These are phyloP conservation scores for Verticillium dahliae DNA, from an alignment of 2,329 filamentous ascomycete genomes.

Conservation along the genomic window DNA sequence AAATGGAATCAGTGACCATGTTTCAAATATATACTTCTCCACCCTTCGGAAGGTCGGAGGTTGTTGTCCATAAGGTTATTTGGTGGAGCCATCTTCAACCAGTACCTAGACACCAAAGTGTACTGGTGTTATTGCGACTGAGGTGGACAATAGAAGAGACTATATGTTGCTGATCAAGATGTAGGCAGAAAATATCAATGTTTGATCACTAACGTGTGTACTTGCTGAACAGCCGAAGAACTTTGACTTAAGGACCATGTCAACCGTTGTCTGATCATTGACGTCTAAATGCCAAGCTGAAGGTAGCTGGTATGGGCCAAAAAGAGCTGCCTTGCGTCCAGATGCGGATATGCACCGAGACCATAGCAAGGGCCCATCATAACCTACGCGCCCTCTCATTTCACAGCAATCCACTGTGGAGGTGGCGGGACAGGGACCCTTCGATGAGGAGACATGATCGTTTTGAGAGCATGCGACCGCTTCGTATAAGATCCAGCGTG, in stretches of 20 bases:
- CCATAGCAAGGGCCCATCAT: background rate
- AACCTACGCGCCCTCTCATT: background rate
- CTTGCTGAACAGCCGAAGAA: too few species aligned
- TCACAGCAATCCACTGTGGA: background rate
- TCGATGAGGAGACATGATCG: background rate
- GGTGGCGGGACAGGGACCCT: background rate
- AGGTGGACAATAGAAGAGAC: too few species aligned
- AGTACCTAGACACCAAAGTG: background rate
- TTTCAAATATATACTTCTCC: background rate
- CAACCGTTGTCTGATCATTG: too few species aligned
- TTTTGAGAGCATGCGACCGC: background rate
- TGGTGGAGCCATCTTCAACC: background rate
- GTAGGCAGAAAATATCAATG: too few species aligned
- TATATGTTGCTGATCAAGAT: too few species aligned
- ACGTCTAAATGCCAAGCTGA: background rate
- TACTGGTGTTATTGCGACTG: background rate
- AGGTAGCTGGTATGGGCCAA: background rate
- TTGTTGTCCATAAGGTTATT: background rate
- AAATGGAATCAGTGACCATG: background rate
- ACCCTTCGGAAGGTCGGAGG: background rate
- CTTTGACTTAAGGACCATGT: too few species aligned
- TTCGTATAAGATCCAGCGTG: background rate
- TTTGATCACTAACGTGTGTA: too few species aligned
- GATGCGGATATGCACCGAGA: background rate
- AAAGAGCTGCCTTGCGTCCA: background rate